Percentiles rank a stretch among this genome's conserved stretches.
phyloP scores from a whole-genome alignment of 2,329 filamentous ascomycete genomes.

The Mariannaea sp. region DNA sequence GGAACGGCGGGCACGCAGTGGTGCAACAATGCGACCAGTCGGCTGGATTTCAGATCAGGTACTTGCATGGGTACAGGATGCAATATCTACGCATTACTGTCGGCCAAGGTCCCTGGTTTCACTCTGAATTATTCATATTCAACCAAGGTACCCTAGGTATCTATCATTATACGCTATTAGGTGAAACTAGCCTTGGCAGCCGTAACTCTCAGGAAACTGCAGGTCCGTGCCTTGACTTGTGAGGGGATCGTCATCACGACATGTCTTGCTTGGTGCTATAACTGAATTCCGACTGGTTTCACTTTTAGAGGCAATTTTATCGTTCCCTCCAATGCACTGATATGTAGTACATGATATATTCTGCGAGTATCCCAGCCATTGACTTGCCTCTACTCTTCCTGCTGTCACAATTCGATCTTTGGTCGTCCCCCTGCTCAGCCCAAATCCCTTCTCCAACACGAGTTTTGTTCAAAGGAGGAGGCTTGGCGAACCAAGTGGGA shows the following conservation, averaged over 20 bases:
- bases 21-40: constrained; percentile 11
- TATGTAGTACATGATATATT: too few species aligned
- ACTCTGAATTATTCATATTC: too few species aligned
- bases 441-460: background rate
- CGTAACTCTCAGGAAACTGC: too few species aligned
- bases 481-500: constrained; percentile 23
- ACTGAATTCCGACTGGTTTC: too few species aligned
- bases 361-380: too few species aligned
- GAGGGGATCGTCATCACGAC: constrained; percentile 6
- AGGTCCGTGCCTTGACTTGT: too few species aligned
- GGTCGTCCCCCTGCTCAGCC: background rate
- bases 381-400: background rate
- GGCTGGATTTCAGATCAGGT: constrained; percentile 4
- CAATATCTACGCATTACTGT: background rate
- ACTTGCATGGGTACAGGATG: constrained; percentile 4
- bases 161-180: too few species aligned
- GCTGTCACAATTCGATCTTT: background rate
- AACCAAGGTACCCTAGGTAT: too few species aligned
- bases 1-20: constrained; percentile 13
- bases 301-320: too few species aligned
- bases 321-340: too few species aligned
- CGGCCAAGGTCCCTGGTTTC: too few species aligned
- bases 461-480: constrained; percentile 2
- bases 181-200: too few species aligned
- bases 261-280: background rate